Conservation (phyloP, 2,329 filamentous ascomycete genomes). For the Pseudogymnoascus sp. region DNA sequence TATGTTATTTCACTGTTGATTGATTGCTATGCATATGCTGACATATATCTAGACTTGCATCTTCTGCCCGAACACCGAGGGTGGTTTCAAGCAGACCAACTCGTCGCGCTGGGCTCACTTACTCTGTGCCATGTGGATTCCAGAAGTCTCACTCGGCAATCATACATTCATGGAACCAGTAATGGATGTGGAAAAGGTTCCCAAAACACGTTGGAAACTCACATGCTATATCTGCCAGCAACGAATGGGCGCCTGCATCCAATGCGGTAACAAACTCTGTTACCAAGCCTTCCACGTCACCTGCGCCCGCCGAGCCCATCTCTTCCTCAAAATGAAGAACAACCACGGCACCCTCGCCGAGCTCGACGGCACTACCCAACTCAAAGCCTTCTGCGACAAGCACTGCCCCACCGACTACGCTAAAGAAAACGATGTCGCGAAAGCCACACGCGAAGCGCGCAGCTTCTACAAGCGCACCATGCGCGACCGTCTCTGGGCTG, state of each 20-base stretch:
- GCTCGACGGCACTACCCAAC: constrained; percentile 69
- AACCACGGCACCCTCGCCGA: constrained; percentile 72
- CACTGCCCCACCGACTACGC: constrained; percentile 88
- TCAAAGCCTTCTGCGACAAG: constrained; percentile 94
- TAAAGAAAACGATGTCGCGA: constrained; percentile 75
- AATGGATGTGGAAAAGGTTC: constrained; percentile 96
- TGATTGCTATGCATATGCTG: constrained; percentile 14
- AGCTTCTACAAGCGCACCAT: constrained; percentile 86
- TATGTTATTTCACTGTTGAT: constrained; percentile 39
- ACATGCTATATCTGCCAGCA: constrained; percentile 96
- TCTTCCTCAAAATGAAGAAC: constrained; percentile 96
- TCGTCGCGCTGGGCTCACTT: constrained; percentile 95
- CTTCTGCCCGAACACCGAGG: constrained; percentile 95
- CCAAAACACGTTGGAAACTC: constrained; percentile 87
- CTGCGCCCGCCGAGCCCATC: constrained; percentile 77
- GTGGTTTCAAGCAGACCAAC: constrained; percentile 97
- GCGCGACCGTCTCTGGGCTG: constrained; percentile 85
- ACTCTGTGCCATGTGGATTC: constrained; percentile 97
- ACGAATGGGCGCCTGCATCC: constrained; percentile 96
- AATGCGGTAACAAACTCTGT: constrained; percentile 95
- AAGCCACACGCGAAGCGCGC: constrained; percentile 75
- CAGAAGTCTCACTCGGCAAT: constrained; percentile 91
- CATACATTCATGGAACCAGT: constrained; percentile 98
- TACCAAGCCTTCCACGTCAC: constrained; percentile 97
- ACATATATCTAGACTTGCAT: constrained; percentile 66